phyloP scores from a whole-genome alignment of 164 flowering plant genomes.

The Piper betle region DNA sequence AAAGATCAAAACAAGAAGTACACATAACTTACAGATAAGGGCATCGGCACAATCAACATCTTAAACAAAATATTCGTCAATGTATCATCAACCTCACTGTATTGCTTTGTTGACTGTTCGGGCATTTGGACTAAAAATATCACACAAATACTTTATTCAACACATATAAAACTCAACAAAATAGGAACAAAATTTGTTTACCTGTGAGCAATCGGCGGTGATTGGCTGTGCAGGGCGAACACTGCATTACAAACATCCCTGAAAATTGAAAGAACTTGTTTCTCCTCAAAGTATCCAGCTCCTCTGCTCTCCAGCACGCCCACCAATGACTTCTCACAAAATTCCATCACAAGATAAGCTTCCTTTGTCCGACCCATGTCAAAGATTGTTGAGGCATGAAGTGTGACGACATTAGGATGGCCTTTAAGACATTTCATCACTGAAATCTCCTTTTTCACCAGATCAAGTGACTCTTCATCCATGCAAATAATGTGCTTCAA shows the following conservation, averaged over 20 bases:
- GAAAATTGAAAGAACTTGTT: conserved; percentile 58
- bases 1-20: too few relatives aligned
- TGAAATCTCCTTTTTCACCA: conserved; percentile 72
- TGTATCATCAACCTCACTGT: too few relatives aligned
- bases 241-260: conserved; percentile 98
- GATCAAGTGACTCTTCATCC: conserved; percentile 69
- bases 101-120: not conserved
- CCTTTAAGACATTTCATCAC: conserved; percentile 85
- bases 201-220: conserved; percentile 97
- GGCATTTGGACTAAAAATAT: not conserved
- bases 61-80: too few relatives aligned
- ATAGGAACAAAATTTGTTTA: conserved; percentile 8
- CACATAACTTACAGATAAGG: too few relatives aligned
- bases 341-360: conserved; percentile 88
- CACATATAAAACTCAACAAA: not conserved
- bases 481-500: conserved; percentile 89
- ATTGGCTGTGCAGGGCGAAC: conserved; percentile 88
- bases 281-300: conserved; percentile 82
- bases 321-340: conserved; percentile 88
- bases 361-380: conserved; percentile 94
- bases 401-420: conserved; percentile 82
- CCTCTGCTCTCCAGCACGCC: conserved; percentile 88
- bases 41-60: too few relatives aligned
- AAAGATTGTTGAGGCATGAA: conserved; percentile 47
- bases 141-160: too few relatives aligned